These are phyloP conservation scores for Xylaria sp. DNA, from an alignment of 2,329 filamentous ascomycete species.

Conservation along the genomic window DNA sequence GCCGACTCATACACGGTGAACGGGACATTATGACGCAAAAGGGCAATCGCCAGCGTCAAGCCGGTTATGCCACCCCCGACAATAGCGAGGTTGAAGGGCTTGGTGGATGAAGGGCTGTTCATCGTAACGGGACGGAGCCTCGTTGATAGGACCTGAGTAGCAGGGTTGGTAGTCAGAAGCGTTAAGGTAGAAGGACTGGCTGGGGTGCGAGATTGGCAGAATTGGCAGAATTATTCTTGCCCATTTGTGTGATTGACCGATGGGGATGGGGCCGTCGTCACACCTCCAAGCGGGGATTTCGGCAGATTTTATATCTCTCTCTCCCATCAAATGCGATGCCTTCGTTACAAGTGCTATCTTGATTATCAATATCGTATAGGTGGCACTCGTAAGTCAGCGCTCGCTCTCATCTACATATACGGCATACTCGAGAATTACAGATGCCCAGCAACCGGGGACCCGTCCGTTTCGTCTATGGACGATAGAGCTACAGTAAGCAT, in stretches of 20 bases:
- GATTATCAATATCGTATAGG: background rate
- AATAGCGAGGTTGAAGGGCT: constrained; percentile 44
- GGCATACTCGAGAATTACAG: background rate
- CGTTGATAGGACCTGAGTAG: background rate
- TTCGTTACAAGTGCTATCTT: background rate
- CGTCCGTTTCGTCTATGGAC: too few relatives aligned
- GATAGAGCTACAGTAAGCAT: background rate
- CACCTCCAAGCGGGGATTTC: background rate
- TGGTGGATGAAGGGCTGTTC: constrained; percentile 8
- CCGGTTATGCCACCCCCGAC: constrained; percentile 50
- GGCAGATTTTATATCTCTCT: background rate
- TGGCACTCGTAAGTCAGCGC: too few relatives aligned
- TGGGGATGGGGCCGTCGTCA: background rate
- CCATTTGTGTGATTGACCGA: background rate
- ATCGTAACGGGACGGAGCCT: background rate
- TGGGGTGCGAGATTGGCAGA: background rate
- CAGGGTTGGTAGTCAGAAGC: background rate
- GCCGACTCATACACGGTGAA: constrained; percentile 47
- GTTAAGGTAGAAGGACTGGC: background rate
- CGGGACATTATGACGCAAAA: constrained; percentile 40
- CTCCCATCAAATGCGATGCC: background rate
- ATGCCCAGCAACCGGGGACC: too few relatives aligned
- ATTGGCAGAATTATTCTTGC: background rate
- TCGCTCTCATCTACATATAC: too few relatives aligned
- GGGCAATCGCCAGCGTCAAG: constrained; percentile 43